Base-by-base conservation (phyloP, 345 rosid genomes). In the Populus simonii region DNA sequence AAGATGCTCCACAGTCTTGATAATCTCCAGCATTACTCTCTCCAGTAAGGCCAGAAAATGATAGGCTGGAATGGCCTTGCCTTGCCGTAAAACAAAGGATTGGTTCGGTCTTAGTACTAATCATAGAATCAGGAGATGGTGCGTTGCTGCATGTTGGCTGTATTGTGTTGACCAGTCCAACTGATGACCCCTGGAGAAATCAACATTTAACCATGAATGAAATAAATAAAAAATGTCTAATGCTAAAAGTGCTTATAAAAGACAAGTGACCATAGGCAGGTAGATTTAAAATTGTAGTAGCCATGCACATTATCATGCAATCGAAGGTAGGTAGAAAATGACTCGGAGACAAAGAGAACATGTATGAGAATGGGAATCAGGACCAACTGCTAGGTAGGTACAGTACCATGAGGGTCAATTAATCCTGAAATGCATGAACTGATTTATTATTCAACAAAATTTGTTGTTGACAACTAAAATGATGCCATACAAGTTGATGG, bases 91-190 rank as follows among this genome's bases (percentile, higher is more conserved):
- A 89, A 86, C 92, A 87, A 38, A 91, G 85, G 72, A 92, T 68
- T 59, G 99, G 91, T 82, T 96, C 98, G 3, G 99, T 96, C 89
- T 93, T 93, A 57, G 92, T 73, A 80, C 98, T 92, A 93, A 89
- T 89, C 83, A 89, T 83, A 17, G 98, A 95, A 81, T 93, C 96
- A 65, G 88, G 92, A 49, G 99, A 95, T 72, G 93, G 96, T 27
- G 85, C 90, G 75, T 86, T 88, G 87, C 97, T 93, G 68, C 88
- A 87, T 39, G 91, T 86, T 65, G 96, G 96, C 83, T 90, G 95
- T 74, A 73, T 73, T 23, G 86, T 72, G 67, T 83, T 92, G 35
- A 79, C 90, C 81, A 76, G 74, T 82, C 89, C 88, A 84, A 71
- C 83, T 53, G 92, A 86, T 49, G 88, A 88, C 4, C 85, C 92